Conservation (phyloP, 1,284 basidiomycete genomes). For the Golubevia pallescens region DNA sequence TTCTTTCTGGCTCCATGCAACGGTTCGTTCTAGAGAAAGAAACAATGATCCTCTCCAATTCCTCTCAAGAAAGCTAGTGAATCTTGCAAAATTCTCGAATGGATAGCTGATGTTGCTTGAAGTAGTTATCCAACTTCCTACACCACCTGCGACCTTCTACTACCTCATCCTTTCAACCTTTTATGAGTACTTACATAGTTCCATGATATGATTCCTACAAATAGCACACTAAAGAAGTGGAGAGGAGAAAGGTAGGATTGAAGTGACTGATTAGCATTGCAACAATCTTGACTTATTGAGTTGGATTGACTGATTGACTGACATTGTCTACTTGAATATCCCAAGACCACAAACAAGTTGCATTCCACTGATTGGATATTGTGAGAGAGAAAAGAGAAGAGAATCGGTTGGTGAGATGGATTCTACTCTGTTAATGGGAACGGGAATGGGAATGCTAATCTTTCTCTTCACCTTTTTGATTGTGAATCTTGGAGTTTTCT, state of each 20-base stretch:
- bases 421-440: neutral
- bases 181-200: constrained; percentile 54
- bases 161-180: too few species aligned
- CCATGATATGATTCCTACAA: constrained; percentile 64
- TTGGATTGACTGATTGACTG: constrained; percentile 19
- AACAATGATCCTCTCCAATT: too few species aligned
- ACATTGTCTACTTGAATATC: constrained; percentile 64
- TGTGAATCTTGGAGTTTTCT: constrained; percentile 53
- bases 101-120: too few species aligned
- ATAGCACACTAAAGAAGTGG: constrained; percentile 48
- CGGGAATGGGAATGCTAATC: neutral
- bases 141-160: too few species aligned
- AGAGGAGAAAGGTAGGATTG: too few species aligned
- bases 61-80: too few species aligned
- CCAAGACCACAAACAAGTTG: constrained; percentile 62
- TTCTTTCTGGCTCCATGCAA: too few species aligned
- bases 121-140: too few species aligned
- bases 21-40: too few species aligned
- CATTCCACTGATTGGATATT: constrained; percentile 51
- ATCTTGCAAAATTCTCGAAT: too few species aligned
- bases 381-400: neutral
- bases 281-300: too few species aligned
- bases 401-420: neutral
- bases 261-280: too few species aligned
- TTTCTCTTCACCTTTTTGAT: constrained; percentile 53